A percentile compares a stretch with the other conserved stretches of the same genome.
Conservation (phyloP, 2,329 filamentous ascomycete genomes). For the Phyllosticta paracitricarpa region DNA sequence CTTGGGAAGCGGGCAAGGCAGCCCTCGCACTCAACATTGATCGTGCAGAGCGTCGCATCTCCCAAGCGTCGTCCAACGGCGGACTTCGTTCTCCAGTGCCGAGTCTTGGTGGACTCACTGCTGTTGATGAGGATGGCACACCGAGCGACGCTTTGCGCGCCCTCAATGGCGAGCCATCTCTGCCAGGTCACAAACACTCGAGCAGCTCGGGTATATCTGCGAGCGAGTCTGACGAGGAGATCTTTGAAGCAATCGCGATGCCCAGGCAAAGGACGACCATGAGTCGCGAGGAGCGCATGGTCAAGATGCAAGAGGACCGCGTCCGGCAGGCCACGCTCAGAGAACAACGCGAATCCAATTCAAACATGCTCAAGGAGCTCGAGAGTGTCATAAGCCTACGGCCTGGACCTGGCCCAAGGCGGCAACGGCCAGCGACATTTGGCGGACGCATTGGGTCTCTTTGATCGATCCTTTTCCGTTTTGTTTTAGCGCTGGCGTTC, state of each 20-base stretch:
- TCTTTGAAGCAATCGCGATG: constrained; percentile 84
- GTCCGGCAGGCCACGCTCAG: constrained; percentile 60
- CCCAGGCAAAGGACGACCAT: constrained; percentile 61
- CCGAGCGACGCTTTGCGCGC: constrained; percentile 64
- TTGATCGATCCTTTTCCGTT: background rate
- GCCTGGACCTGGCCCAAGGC: constrained; percentile 6
- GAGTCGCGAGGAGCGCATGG: constrained; percentile 77
- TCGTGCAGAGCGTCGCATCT: constrained; percentile 56
- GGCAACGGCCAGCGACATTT: constrained; percentile 7
- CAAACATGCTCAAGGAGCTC: constrained; percentile 84
- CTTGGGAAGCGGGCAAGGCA: constrained; percentile 57
- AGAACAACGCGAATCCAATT: constrained; percentile 70
- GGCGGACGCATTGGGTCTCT: background rate
- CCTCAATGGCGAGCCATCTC: constrained; percentile 61
- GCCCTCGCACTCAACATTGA: constrained; percentile 73
- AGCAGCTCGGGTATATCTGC: constrained; percentile 33
- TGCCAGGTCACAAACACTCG: constrained; percentile 25
- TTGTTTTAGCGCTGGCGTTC: background rate
- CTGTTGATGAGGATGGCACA: constrained; percentile 39
- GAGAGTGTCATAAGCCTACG: constrained; percentile 65
- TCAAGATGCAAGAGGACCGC: constrained; percentile 80
- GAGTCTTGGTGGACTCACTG: constrained; percentile 55
- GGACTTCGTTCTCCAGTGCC: constrained; percentile 39
- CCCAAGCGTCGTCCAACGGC: constrained; percentile 36
- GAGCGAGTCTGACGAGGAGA: constrained; percentile 55